Percentiles rank a stretch among this genome's conserved stretches.
These are phyloP conservation scores for Sanghuangporus baumii DNA, from an alignment of 1,284 basidiomycete species.

Conservation along the genomic window DNA sequence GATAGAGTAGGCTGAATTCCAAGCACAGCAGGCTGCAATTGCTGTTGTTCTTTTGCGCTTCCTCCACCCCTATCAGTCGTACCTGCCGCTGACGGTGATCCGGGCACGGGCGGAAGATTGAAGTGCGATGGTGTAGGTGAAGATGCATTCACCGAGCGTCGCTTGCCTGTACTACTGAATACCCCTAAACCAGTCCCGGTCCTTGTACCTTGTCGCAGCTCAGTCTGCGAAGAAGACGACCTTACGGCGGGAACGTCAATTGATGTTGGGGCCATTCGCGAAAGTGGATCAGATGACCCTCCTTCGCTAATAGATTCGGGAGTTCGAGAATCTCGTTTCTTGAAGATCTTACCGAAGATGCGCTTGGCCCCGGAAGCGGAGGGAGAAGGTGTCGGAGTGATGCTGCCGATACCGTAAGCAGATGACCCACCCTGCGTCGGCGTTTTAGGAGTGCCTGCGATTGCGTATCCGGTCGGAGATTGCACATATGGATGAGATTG, in stretches of 20 bases:
- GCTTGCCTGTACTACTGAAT: not conserved
- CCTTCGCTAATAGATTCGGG: constrained; percentile 7
- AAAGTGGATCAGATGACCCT: not conserved
- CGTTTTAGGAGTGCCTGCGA: constrained; percentile 1
- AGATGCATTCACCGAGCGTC: constrained; percentile 5
- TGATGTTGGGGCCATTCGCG: constrained; percentile 17
- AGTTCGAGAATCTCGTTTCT: constrained; percentile 41
- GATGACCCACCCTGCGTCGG: constrained; percentile 23
- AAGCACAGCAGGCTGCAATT: constrained; percentile 51
- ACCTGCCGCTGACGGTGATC: constrained; percentile 18
- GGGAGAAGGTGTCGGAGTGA: constrained; percentile 21
- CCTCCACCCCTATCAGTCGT: not conserved
- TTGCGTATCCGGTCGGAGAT: constrained; percentile 10
- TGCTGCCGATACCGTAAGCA: constrained; percentile 9
- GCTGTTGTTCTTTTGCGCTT: constrained; percentile 10
- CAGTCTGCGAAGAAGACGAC: not conserved
- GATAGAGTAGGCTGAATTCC: constrained; percentile 56
- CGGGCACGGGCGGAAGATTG: constrained; percentile 15
- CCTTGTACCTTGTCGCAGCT: not conserved
- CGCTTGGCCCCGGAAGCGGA: constrained; percentile 43
- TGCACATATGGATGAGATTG: not conserved
- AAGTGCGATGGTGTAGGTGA: constrained; percentile 8
- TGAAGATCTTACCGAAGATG: constrained; percentile 72
- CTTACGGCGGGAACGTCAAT: constrained; percentile 10
- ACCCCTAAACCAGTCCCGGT: not conserved